These are phyloP conservation scores for Debaryomyces coudertii DNA, from an alignment of 1,139 yeast genomes.

Conservation along the genomic window DNA sequence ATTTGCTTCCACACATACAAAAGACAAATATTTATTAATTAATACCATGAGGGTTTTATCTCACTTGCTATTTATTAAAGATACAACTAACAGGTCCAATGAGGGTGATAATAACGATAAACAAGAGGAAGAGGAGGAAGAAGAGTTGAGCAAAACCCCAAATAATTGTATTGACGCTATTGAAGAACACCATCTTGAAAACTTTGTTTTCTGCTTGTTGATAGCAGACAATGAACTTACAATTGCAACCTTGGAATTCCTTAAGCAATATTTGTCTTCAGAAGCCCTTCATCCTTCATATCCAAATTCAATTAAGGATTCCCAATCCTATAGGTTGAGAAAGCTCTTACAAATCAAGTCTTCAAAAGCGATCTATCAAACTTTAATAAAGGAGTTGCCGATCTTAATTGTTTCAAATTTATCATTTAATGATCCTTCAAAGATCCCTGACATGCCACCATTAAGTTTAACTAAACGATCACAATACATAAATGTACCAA, in stretches of 20 bases:
- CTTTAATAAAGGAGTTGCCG: conserved; percentile 61
- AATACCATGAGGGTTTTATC: conserved; percentile 49
- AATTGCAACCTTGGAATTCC: conserved; percentile 38
- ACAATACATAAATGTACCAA: conserved; percentile 52
- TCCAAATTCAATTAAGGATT: conserved; percentile 33
- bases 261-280: conserved; percentile 43
- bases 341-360: conserved; percentile 35
- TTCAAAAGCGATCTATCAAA: conserved; percentile 43
- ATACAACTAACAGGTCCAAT: conserved; percentile 17
- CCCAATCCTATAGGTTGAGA: conserved; percentile 37
- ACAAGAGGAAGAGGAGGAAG: conserved; percentile 30
- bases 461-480: conserved; percentile 39
- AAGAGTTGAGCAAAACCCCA: conserved; percentile 26
- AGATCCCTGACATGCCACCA: conserved; percentile 25
- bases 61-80: conserved; percentile 43
- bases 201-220: conserved; percentile 33
- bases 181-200: conserved; percentile 36
- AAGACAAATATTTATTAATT: conserved; percentile 58
- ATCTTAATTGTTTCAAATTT: conserved; percentile 52
- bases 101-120: conserved; percentile 45
- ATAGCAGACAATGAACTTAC: conserved; percentile 42
- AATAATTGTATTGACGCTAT: conserved; percentile 49
- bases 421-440: conserved; percentile 28
- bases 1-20: conserved; percentile 45
- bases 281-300: conserved; percentile 40